Percentiles rank a stretch among this genome's conserved stretches.
Evolutionary conservation across 1,284 basidiomycete species (phyloP).

Genomic region (Boletus sp.): DNA sequence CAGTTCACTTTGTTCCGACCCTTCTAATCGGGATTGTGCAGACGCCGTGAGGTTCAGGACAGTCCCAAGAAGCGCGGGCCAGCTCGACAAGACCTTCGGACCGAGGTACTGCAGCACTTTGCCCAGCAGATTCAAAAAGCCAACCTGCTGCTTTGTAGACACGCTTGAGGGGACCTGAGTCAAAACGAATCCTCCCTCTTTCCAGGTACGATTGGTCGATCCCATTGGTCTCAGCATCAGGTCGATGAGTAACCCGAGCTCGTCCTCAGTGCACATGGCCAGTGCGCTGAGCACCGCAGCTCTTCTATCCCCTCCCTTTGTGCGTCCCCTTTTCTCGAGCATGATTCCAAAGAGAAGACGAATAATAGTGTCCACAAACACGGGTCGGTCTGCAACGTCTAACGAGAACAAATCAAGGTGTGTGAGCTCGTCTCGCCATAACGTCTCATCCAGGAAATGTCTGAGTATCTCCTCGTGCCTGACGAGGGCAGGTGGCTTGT

Average conservation of each 20-base stretch:
- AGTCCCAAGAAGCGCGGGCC: constrained; percentile 74
- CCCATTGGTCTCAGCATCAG: constrained; percentile 89
- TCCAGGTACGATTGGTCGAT: constrained; percentile 35
- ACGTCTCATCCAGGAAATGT: constrained; percentile 80
- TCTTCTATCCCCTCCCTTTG: constrained; percentile 73
- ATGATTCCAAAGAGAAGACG: constrained; percentile 90
- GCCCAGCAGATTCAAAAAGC: constrained; percentile 83
- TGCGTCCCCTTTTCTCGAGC: constrained; percentile 79
- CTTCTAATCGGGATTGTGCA: constrained; percentile 55
- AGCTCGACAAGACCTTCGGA: constrained; percentile 66
- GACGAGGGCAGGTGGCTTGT: constrained; percentile 73
- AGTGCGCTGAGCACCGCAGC: constrained; percentile 79
- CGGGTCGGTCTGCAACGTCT: constrained; percentile 63
- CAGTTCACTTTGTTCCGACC: constrained; percentile 24
- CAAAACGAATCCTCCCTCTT: constrained; percentile 36
- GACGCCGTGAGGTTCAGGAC: constrained; percentile 67
- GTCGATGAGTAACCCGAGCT: constrained; percentile 81
- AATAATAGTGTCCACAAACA: constrained; percentile 77
- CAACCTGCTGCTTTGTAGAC: constrained; percentile 75
- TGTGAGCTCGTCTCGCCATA: constrained; percentile 89
- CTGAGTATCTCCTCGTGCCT: constrained; percentile 73
- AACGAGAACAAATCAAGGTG: constrained; percentile 72
- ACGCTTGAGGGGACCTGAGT: constrained; percentile 39
- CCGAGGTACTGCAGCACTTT: constrained; percentile 85
- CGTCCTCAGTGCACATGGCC: constrained; percentile 70